Percentiles rank a stretch among this genome's conserved stretches.
These are phyloP conservation scores for Artemisia princeps DNA, from an alignment of 140 eudicot genomes.

Conservation along the genomic window DNA sequence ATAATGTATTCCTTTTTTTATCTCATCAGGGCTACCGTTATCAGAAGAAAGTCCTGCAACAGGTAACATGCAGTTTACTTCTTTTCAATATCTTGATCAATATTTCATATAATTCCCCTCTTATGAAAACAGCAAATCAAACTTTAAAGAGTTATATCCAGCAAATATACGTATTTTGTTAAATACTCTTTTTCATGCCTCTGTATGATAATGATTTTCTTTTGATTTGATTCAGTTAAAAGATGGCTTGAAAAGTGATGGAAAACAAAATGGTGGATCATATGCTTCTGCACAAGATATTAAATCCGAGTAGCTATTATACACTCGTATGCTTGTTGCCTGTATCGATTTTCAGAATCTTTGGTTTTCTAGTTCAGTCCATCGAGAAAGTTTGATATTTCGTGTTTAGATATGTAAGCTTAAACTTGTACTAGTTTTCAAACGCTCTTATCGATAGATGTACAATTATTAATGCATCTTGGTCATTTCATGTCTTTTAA, in stretches of 20 bases:
- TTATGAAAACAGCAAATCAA: background rate
- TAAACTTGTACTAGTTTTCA: too few relatives aligned
- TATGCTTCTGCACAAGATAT: constrained; percentile 23
- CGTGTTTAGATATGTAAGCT: too few relatives aligned
- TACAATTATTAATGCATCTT: too few relatives aligned
- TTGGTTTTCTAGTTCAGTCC: too few relatives aligned
- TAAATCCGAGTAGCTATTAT: constrained; percentile 27
- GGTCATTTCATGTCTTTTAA: too few relatives aligned
- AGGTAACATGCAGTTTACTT: constrained; percentile 34
- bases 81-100: too few relatives aligned
- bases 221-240: constrained; percentile 34
- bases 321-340: too few relatives aligned
- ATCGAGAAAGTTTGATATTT: too few relatives aligned
- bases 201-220: background rate
- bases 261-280: constrained; percentile 26
- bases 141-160: background rate
- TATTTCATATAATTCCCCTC: background rate
- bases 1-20: background rate
- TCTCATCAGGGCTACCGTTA: constrained; percentile 64
- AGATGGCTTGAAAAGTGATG: constrained; percentile 33
- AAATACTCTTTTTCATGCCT: background rate
- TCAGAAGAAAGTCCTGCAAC: constrained; percentile 55
- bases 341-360: too few relatives aligned
- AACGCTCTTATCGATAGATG: too few relatives aligned
- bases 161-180: too few relatives aligned